Percentiles rank a stretch among this genome's conserved stretches.
Evolutionary conservation across 129 eudicot genomes (phyloP).

Genomic region (Rutidosis leptorrhynchoides): DNA sequence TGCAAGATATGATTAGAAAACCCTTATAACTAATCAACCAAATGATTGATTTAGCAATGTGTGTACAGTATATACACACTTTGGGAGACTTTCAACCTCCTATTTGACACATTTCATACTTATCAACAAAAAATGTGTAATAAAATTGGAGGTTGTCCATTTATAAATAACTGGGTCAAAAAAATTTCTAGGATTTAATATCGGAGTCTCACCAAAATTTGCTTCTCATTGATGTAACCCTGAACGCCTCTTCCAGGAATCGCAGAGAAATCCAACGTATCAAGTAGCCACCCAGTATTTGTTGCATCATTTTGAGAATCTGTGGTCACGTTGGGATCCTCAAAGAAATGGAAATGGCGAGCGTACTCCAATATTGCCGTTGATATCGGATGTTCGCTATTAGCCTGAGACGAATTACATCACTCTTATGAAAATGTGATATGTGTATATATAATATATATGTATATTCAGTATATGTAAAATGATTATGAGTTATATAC

Average conservation of each 20-base stretch:
- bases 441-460: too few relatives aligned
- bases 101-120: slow-evolving; percentile 7
- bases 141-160: background rate
- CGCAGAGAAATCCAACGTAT: slow-evolving; percentile 61
- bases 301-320: slow-evolving; percentile 34
- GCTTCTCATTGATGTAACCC: slow-evolving; percentile 56
- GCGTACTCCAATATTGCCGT: slow-evolving; percentile 82
- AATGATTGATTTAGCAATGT: background rate
- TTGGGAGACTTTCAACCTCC: background rate
- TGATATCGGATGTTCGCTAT: slow-evolving; percentile 92
- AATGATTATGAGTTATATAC: slow-evolving; percentile 25
- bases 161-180: background rate
- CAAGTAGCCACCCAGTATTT: slow-evolving; percentile 76
- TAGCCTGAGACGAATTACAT: slow-evolving; percentile 44
- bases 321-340: slow-evolving; percentile 44
- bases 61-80: background rate
- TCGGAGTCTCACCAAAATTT: slow-evolving; percentile 57
- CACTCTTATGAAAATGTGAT: too few relatives aligned
- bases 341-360: slow-evolving; percentile 84
- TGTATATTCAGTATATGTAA: slow-evolving; percentile 2
- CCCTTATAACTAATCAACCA: background rate
- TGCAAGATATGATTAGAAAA: background rate
- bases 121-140: background rate
- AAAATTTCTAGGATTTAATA: background rate
- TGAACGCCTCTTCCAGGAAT: slow-evolving; percentile 85